Percentiles rank a stretch among this genome's conserved stretches.
These are phyloP conservation scores for Talaromyces piceae DNA, from an alignment of 2,329 filamentous ascomycete genomes.

Conservation along the genomic window DNA sequence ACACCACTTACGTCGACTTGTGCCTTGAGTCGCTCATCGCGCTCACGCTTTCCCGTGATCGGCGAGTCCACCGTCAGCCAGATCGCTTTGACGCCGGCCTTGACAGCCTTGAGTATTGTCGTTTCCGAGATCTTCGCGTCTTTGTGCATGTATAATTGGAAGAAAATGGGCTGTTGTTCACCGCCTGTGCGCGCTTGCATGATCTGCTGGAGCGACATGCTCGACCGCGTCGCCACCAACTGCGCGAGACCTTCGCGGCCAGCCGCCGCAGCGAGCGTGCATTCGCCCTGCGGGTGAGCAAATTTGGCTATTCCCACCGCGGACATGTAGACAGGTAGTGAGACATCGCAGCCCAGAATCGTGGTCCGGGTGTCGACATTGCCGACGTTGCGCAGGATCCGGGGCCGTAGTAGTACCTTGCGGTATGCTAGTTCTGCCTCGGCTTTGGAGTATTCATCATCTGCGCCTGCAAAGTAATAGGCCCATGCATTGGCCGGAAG, in stretches of 20 bases:
- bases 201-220: constrained; percentile 35
- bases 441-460: constrained; percentile 42
- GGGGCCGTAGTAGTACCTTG: constrained; percentile 42
- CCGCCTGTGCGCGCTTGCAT: constrained; percentile 18
- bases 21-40: constrained; percentile 25
- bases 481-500: constrained; percentile 27
- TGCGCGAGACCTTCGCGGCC: constrained; percentile 29
- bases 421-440: constrained; percentile 37
- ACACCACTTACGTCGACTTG: constrained; percentile 14
- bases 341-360: constrained; percentile 25
- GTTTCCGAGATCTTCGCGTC: constrained; percentile 21
- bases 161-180: constrained; percentile 21
- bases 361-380: constrained; percentile 28
- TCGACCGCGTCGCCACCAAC: constrained; percentile 33
- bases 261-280: constrained; percentile 35
- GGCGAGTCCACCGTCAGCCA: constrained; percentile 31
- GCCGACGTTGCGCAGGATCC: constrained; percentile 36
- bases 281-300: constrained; percentile 38
- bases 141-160: constrained; percentile 35
- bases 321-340: constrained; percentile 36
- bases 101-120: constrained; percentile 19
- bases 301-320: constrained; percentile 38
- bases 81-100: constrained; percentile 22
- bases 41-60: constrained; percentile 26
- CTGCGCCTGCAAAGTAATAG: constrained; percentile 45